These are phyloP conservation scores for Cyberlindnera americana DNA, from an alignment of 805 yeast genomes.

Conservation along the genomic window DNA sequence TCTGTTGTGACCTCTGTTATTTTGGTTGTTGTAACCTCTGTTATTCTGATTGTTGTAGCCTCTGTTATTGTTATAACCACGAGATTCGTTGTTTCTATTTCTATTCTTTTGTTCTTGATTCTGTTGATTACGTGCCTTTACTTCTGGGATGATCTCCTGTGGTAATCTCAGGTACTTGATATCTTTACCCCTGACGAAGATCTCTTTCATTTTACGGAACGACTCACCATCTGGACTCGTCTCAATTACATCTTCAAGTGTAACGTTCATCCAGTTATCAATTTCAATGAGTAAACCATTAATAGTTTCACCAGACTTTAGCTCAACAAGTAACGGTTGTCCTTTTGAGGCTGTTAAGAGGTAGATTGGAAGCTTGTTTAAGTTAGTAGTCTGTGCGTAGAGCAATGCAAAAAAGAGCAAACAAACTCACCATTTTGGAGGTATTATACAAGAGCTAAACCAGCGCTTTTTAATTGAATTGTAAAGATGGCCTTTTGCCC, in stretches of 20 bases:
- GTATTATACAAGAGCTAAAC: no score
- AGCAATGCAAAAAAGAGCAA: not conserved
- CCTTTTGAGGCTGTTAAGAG: constrained; percentile 88
- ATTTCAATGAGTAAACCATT: constrained; percentile 82
- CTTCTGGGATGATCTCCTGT: constrained; percentile 71
- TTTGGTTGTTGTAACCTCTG: constrained; percentile 12
- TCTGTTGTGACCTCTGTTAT: constrained; percentile 5
- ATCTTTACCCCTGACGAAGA: constrained; percentile 82
- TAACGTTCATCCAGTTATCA: constrained; percentile 95
- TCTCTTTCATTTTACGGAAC: constrained; percentile 62
- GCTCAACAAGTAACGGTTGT: constrained; percentile 81
- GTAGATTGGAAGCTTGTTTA: constrained; percentile 76
- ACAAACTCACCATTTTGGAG: no score
- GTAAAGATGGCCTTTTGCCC: no score
- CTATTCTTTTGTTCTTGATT: constrained; percentile 43
- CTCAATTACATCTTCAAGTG: constrained; percentile 71
- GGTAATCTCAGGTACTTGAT: constrained; percentile 75
- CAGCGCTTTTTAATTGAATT: no score
- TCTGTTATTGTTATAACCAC: constrained; percentile 30
- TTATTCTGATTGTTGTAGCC: constrained; percentile 22
- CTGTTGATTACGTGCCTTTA: constrained; percentile 59
- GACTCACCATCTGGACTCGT: constrained; percentile 58
- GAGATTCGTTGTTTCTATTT: constrained; percentile 39
- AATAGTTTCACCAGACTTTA: constrained; percentile 86
- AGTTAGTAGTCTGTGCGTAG: constrained; percentile 11